phyloP scores from a whole-genome alignment of 1,139 yeast genomes.

The Lodderomyces oxycetoniae region DNA sequence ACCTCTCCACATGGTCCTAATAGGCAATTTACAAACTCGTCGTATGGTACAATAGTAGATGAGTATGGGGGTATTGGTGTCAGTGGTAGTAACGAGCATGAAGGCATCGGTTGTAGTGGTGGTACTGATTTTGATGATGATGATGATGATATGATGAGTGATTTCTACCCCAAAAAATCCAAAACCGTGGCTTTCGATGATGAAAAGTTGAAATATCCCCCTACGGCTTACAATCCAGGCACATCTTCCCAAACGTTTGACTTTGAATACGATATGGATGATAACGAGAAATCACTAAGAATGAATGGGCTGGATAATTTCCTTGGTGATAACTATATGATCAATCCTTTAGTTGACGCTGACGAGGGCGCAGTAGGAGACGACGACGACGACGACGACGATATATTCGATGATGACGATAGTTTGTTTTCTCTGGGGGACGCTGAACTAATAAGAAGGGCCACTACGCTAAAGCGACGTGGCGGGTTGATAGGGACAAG shows the following conservation, averaged over 20 bases:
- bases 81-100: conserved; percentile 2
- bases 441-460: conserved; percentile 33
- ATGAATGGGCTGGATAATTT: no score
- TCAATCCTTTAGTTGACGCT: conserved; percentile 41
- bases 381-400: conserved; percentile 3
- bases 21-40: conserved; percentile 3
- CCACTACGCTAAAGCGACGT: conserved; percentile 24
- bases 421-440: conserved; percentile 43
- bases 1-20: neutral
- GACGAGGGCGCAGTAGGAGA: conserved; percentile 11
- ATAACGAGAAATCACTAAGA: no score
- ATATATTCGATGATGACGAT: conserved; percentile 18
- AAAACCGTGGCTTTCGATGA: conserved; percentile 34
- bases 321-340: conserved; percentile 40
- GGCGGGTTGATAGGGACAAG: conserved; percentile 1
- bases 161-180: conserved; percentile 16
- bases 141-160: conserved; percentile 2
- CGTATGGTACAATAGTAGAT: conserved; percentile 2
- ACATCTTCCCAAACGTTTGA: conserved; percentile 4
- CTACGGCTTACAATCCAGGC: conserved; percentile 27
- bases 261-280: neutral
- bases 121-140: conserved; percentile 18
- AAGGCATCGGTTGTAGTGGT: conserved; percentile 17
- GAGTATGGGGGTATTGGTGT: no score
- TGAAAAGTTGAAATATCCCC: conserved; percentile 34